Percentiles rank a stretch among this genome's conserved stretches.
Conservation (phyloP, 2,329 filamentous ascomycete species). For the Seiridium unicorne region DNA sequence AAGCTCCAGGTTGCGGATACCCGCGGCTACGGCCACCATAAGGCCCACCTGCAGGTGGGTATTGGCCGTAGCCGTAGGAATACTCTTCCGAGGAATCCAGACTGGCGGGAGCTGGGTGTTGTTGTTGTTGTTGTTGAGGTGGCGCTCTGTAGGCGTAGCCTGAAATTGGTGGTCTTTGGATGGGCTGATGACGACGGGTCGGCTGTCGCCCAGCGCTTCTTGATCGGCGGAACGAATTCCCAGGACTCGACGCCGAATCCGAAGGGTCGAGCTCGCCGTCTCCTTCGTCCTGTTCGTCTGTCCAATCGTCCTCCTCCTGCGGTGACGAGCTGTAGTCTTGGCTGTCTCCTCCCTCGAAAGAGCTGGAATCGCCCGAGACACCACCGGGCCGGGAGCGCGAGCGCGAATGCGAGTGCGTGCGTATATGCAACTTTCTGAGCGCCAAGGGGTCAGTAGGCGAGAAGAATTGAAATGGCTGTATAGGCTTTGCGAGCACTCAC, state of each 20-base stretch:
- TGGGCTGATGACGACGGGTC: slow-evolving; percentile 34
- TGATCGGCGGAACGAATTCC: slow-evolving; percentile 26
- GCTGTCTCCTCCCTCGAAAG: slow-evolving; percentile 35
- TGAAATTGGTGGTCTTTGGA: slow-evolving; percentile 22
- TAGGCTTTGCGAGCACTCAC: background rate
- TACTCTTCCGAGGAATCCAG: slow-evolving; percentile 62
- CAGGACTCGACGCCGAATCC: slow-evolving; percentile 54
- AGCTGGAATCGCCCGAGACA: slow-evolving; percentile 21
- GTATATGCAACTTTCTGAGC: background rate
- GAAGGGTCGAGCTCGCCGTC: slow-evolving; percentile 54
- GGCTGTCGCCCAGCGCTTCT: slow-evolving; percentile 32
- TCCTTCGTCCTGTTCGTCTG: slow-evolving; percentile 33
- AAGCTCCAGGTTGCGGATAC: slow-evolving; percentile 28
- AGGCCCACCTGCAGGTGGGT: slow-evolving; percentile 17
- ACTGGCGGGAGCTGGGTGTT: slow-evolving; percentile 45
- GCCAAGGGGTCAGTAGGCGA: background rate
- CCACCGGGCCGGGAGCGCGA: background rate
- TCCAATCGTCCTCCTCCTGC: slow-evolving; percentile 18
- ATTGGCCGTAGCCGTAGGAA: slow-evolving; percentile 34
- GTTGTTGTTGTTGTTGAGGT: slow-evolving; percentile 7
- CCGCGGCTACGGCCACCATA: slow-evolving; percentile 33
- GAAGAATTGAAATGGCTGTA: background rate
- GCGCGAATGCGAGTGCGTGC: background rate
- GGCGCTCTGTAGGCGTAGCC: slow-evolving; percentile 20
- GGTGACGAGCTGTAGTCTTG: slow-evolving; percentile 21